These are phyloP conservation scores for Penstemon davidsonii DNA, from an alignment of 257 asterid species.

Conservation along the genomic window DNA sequence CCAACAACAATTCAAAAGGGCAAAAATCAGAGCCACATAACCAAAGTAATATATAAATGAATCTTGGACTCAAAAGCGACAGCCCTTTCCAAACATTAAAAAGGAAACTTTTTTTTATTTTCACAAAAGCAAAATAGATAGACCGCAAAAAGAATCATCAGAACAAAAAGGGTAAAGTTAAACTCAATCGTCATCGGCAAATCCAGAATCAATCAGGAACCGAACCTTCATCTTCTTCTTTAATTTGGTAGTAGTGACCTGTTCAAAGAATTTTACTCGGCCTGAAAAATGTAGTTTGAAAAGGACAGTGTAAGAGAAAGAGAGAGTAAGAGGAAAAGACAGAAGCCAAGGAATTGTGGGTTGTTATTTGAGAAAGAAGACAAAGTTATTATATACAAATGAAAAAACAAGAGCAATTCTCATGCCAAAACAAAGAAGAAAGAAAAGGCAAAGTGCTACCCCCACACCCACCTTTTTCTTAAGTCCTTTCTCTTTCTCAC, in stretches of 20 bases:
- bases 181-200: background rate
- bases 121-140: constrained; percentile 13
- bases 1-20: background rate
- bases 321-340: constrained; percentile 19
- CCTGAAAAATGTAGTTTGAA: constrained; percentile 11
- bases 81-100: background rate
- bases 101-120: constrained; percentile 13
- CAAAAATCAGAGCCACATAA: constrained; percentile 8
- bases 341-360: no score
- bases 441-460: constrained; percentile 31
- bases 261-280: background rate
- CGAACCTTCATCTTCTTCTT: constrained; percentile 13
- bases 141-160: background rate
- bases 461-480: constrained; percentile 7
- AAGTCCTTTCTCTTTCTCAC: constrained; percentile 11
- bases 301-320: no score
- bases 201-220: constrained; percentile 28
- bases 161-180: constrained; percentile 39
- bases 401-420: background rate
- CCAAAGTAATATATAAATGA: background rate
- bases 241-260: background rate
- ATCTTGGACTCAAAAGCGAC: constrained; percentile 21
- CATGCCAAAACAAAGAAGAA: constrained; percentile 22
- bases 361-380: background rate
- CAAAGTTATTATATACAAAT: background rate